Evolutionary conservation across 495 filamentous ascomycete genomes (phyloP), one percentile per base, ranked within the genome.

Genomic region (Penicillium cinerascens): DNA sequence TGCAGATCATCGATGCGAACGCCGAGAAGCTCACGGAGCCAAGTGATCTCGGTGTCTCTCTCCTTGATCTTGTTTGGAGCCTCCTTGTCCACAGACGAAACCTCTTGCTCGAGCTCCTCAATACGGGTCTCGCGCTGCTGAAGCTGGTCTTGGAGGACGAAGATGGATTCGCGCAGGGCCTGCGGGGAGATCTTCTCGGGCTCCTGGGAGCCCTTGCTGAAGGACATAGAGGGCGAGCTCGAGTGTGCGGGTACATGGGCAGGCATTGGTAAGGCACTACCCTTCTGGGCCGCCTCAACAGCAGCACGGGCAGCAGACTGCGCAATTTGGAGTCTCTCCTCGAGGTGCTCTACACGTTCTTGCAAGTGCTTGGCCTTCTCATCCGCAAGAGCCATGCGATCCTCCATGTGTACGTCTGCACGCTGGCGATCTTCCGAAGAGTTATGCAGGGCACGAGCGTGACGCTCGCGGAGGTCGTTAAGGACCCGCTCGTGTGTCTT

Each of bases 81-180:
- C 26, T 93, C 85, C 20, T 81, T 73, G 55, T 92, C 90, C 7
- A 87, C 69, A 23, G 78, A 71, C 8, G 83, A 69, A 20, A 91
- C 70, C 44, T 84, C 76, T 39, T 83, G 80, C 70, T 96, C 89
- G 16, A 97, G 87, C 49, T 83, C 79, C 61, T 98, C 93, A 60
- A 97, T 95, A 21, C 80, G 82, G 18, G 82, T 79, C 70, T 97
- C 93, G 49, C 93, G 91, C 61, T 92, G 89, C 62, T 97, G 92
- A 40, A 98, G 82, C 63, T 98, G 93, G 65, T 95, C 92, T 66
- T 97, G 95, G 23, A 98, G 80, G 18, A 96, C 93, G 63, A 95
- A 79, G 62, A 98, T 95, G 6, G 92, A 95, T 69, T 98, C 95
- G 21, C 93, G 87, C 33, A 98, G 81, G 10, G 93, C 93, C 67